Base-by-base conservation (phyloP, 2,329 filamentous ascomycete species). In the Colletotrichum siamense region DNA sequence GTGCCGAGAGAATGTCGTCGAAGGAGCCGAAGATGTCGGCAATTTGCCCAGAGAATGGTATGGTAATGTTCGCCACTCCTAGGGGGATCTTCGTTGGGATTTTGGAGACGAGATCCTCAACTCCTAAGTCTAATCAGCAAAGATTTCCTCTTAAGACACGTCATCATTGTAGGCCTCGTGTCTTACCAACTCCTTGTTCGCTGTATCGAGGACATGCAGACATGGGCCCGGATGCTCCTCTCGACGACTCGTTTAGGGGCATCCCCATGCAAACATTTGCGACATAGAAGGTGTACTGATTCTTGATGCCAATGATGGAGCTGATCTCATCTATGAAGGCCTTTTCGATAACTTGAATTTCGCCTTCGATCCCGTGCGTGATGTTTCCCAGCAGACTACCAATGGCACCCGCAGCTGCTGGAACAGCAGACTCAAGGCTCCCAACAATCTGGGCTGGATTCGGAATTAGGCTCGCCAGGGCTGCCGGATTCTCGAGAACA, bases 91-190 rank as follows among this genome's bases (percentile, higher is more conserved):
- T 52, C 3, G 44, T 52, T 2, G 44, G 44, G 2, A 52, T 52
- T 0, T 52, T 52, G n/a, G 44, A 52, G 10, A 52, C n/a, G n/a
- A 52, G 44, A 52, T 52, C n/a, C n/a, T 52, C 44, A 22, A 52
- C 44, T 22, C 44, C 44, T 52, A 24, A 2, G 12, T 52, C 4
- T 24, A 0, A 52, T 52, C n/a, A 52, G 44, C 3, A 7, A 22
- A 44, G 0, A 1, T 4, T n/a, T n/a, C 1, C 18, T 7, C 2
- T 6, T 0, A 49, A 1, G 18, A 0, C 3, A 12, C 39, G 2
- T 6, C 18, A 44, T 44, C 0, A n/a, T 10, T 44, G 3, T 10
- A 3, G 5, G 44, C 4, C n/a, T n/a, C 10, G 5, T 49, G 0
- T 13, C 44, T 52, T 52, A 52, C 44, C 44, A 52, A 52, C 10